phyloP scores from a whole-genome alignment of 441 rosid species.

The Erodium moschatum region DNA sequence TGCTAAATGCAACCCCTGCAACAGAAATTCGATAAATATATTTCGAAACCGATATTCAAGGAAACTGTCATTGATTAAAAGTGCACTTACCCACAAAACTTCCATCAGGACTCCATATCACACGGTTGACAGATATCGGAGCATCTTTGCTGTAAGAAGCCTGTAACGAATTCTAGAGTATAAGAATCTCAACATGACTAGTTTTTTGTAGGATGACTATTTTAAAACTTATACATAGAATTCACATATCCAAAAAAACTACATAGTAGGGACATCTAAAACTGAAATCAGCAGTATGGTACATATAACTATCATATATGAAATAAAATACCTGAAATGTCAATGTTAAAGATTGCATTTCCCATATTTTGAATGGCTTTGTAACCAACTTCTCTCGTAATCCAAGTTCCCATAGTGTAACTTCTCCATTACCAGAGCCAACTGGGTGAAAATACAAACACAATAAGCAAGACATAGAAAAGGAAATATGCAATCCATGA shows the following conservation, averaged over 20 bases:
- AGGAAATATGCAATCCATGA: neutral
- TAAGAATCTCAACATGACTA: neutral
- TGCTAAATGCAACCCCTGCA: conserved; percentile 72
- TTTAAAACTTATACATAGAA: neutral
- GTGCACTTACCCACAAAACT: conserved; percentile 48
- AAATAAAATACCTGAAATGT: conserved; percentile 54
- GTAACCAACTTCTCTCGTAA: conserved; percentile 53
- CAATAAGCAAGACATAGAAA: conserved; percentile 22
- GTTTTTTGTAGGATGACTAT: neutral
- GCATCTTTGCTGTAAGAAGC: conserved; percentile 50
- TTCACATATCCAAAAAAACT: neutral
- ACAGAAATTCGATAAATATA: conserved; percentile 23
- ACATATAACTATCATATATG: neutral
- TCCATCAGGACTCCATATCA: conserved; percentile 88
- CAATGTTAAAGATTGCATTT: conserved; percentile 35
- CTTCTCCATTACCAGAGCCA: conserved; percentile 70
- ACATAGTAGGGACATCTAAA: neutral
- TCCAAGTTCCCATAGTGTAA: conserved; percentile 74
- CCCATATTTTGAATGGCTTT: conserved; percentile 71
- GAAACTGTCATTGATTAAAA: neutral
- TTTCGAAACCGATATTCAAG: neutral
- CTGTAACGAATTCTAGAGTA: conserved; percentile 28
- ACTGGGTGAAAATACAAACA: conserved; percentile 40
- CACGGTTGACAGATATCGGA: conserved; percentile 63
- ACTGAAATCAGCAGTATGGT: neutral